A percentile compares a stretch with the other conserved stretches of the same genome.
These are phyloP conservation scores for Fomitopsis schrenkii DNA, from an alignment of 1,284 basidiomycete genomes.

Conservation along the genomic window DNA sequence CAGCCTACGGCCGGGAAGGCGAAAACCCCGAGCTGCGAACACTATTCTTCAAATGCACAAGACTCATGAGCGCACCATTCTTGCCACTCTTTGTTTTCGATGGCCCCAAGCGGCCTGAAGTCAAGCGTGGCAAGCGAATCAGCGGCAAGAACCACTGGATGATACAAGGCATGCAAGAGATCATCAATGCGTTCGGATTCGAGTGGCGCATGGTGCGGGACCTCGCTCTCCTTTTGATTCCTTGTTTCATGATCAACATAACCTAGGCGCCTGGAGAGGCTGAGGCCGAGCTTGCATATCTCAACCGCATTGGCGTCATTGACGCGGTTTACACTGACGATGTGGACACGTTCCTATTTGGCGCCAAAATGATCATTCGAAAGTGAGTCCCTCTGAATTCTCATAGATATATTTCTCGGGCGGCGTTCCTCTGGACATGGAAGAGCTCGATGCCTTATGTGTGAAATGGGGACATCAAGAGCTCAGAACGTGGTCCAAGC, in stretches of 20 bases:
- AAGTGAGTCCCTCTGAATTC: slow-evolving; percentile 42
- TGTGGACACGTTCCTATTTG: slow-evolving; percentile 90
- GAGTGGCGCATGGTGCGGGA: slow-evolving; percentile 72
- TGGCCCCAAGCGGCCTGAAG: slow-evolving; percentile 77
- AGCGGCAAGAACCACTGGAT: slow-evolving; percentile 61
- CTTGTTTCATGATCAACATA: not conserved
- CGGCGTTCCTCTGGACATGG: no score
- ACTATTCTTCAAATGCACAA: slow-evolving; percentile 71
- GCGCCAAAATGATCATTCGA: slow-evolving; percentile 77
- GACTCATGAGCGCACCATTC: slow-evolving; percentile 74
- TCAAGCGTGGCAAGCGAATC: slow-evolving; percentile 79
- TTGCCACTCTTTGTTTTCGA: slow-evolving; percentile 94
- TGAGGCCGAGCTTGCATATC: slow-evolving; percentile 90
- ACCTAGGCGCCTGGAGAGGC: slow-evolving; percentile 88
- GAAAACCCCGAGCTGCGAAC: slow-evolving; percentile 77
- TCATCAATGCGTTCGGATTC: slow-evolving; percentile 87
- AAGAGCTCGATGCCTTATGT: not conserved
- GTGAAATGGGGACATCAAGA: no score
- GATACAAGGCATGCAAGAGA: slow-evolving; percentile 67
- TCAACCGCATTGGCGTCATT: slow-evolving; percentile 78
- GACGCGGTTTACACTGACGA: slow-evolving; percentile 94
- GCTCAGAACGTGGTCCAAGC: no score
- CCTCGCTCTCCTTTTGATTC: not conserved
- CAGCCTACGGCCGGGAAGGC: slow-evolving; percentile 67
- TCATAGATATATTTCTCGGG: no score